Percentiles rank a stretch among this genome's conserved stretches.
Evolutionary conservation across 495 filamentous ascomycete species (phyloP).

Genomic region (Astrothelium macrocarpum): DNA sequence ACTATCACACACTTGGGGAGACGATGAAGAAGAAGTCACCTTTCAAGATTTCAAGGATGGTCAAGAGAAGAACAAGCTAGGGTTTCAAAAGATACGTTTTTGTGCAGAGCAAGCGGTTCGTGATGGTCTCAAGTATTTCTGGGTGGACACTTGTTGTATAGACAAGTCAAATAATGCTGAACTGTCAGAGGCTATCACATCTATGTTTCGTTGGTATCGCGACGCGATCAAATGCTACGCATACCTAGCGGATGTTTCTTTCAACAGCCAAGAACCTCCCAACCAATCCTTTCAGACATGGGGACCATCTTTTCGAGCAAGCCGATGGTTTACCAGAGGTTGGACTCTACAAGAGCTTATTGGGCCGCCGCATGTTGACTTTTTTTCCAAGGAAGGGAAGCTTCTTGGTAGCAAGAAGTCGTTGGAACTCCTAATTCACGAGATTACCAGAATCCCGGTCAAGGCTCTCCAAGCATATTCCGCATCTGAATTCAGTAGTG

Average conservation of each 20-base stretch:
- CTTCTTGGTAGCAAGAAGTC: constrained; percentile 8
- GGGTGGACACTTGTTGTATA: constrained; percentile 15
- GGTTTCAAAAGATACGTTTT: constrained; percentile 14
- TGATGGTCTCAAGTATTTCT: constrained; percentile 7
- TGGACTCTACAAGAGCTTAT: constrained; percentile 13
- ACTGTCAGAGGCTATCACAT: constrained; percentile 8
- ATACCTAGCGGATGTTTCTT: constrained; percentile 11
- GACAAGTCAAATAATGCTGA: constrained; percentile 13
- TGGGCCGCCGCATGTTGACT: constrained; percentile 6
- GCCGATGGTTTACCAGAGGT: constrained; percentile 14
- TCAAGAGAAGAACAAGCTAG: constrained; percentile 7
- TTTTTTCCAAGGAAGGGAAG: constrained; percentile 9
- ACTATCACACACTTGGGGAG: constrained; percentile 19
- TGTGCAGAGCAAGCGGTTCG: constrained; percentile 5
- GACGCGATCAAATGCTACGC: constrained; percentile 10
- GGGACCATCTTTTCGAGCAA: constrained; percentile 4
- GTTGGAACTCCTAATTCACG: not conserved
- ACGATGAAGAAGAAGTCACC: constrained; percentile 12
- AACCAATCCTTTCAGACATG: not conserved
- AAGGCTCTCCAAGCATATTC: constrained; percentile 9
- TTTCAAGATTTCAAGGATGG: constrained; percentile 7
- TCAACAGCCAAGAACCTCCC: not conserved
- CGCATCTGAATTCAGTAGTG: constrained; percentile 1
- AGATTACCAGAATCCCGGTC: constrained; percentile 11
- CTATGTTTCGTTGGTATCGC: constrained; percentile 14